Evolutionary conservation across 805 yeast species (phyloP).

Genomic region (Cyberlindnera japonica): DNA sequence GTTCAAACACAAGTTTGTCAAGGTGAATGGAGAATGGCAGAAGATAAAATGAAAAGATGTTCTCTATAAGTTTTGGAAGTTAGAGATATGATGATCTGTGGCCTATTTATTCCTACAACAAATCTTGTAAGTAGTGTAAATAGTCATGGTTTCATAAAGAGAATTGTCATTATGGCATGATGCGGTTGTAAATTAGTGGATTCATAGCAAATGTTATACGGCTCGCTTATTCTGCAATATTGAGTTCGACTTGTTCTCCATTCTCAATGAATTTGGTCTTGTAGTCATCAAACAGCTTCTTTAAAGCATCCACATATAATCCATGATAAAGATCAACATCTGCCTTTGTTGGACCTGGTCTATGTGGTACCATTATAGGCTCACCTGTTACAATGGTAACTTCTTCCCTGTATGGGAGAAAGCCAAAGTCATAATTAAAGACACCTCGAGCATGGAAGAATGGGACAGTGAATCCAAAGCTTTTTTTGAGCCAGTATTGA

Average conservation of each 20-base stretch:
- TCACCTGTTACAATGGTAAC: conserved; percentile 72
- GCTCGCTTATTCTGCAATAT: conserved; percentile 24
- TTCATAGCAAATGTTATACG: too few species aligned
- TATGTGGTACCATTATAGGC: conserved; percentile 58
- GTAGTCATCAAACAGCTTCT: conserved; percentile 61
- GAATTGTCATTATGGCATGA: too few species aligned
- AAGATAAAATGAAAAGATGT: neutral
- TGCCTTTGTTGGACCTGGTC: conserved; percentile 40
- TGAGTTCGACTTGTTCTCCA: conserved; percentile 14
- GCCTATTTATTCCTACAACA: too few species aligned
- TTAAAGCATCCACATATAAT: conserved; percentile 61
- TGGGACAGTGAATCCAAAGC: conserved; percentile 82
- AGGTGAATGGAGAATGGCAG: conserved; percentile 18
- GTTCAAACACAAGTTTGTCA: conserved; percentile 18
- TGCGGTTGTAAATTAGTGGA: too few species aligned
- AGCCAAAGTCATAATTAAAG: conserved; percentile 88
- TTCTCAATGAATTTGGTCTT: conserved; percentile 43
- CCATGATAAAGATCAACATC: conserved; percentile 69
- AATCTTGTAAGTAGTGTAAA: too few species aligned
- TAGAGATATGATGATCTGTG: too few species aligned
- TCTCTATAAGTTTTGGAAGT: too few species aligned
- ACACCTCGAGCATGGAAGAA: conserved; percentile 89
- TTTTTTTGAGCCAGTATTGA: conserved; percentile 70
- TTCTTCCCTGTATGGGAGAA: conserved; percentile 80
- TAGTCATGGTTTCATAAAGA: too few species aligned